Evolutionary conservation across 345 rosid genomes (phyloP).

Genomic region (Boechera retrofracta): DNA sequence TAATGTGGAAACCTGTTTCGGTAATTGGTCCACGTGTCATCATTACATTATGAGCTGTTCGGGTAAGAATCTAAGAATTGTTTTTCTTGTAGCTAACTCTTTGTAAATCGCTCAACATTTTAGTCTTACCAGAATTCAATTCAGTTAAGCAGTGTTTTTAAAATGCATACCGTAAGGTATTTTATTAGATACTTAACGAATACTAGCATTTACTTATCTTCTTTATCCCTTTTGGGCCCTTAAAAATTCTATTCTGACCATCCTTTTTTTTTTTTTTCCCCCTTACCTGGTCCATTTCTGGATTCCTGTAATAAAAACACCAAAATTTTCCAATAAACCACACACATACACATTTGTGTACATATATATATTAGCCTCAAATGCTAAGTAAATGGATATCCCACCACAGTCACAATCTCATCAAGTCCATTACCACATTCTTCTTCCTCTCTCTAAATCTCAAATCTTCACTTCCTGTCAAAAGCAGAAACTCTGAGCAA

Average conservation of each 20-base stretch:
- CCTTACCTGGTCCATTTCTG: conserved; percentile 57
- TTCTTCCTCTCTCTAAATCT: conserved; percentile 25
- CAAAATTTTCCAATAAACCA: conserved; percentile 47
- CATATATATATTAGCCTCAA: conserved; percentile 43
- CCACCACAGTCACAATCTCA: conserved; percentile 63
- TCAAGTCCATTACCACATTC: conserved; percentile 49
- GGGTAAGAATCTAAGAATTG: conserved; percentile 28
- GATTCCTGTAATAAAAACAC: conserved; percentile 57
- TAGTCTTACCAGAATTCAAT: conserved; percentile 25
- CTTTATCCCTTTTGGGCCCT: conserved; percentile 40
- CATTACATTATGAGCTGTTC: conserved; percentile 37
- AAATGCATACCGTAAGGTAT: conserved; percentile 26
- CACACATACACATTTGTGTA: conserved; percentile 28
- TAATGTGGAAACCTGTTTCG: not conserved
- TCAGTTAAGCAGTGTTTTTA: conserved; percentile 3
- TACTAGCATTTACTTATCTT: conserved; percentile 36
- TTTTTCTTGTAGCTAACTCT: not conserved
- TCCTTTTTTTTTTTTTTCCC: conserved; percentile 26
- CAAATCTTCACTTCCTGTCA: conserved; percentile 42
- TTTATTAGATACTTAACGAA: conserved; percentile 36
- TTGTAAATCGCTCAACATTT: conserved; percentile 5
- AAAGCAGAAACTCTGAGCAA: conserved; percentile 35
- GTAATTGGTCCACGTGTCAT: conserved; percentile 68
- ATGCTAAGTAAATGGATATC: conserved; percentile 65
- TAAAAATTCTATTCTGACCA: conserved; percentile 42